A percentile compares a stretch with the other conserved stretches of the same genome.
phyloP scores from a whole-genome alignment of 164 flowering plant species.

The Umbellularia californica region DNA sequence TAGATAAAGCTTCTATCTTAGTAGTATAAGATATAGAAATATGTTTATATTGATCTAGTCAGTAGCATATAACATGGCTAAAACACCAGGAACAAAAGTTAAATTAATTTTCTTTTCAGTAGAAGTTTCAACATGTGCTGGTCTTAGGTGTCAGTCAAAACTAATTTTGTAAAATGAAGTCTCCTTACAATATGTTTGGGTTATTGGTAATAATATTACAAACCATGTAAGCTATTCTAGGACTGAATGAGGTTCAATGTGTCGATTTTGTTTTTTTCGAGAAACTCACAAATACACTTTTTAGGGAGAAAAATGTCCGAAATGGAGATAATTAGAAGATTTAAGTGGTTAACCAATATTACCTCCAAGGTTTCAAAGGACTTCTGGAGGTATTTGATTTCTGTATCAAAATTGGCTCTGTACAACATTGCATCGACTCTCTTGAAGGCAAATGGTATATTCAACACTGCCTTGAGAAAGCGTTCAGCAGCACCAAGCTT shows the following conservation, averaged over 20 bases:
- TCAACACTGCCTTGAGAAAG: conserved; percentile 79
- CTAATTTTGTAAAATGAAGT: neutral
- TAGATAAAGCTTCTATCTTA: neutral
- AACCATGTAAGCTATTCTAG: neutral
- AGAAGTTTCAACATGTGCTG: neutral
- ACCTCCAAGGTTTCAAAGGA: conserved; percentile 94
- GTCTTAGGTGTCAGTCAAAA: neutral
- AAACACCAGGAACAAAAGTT: too few relatives aligned
- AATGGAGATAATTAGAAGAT: neutral
- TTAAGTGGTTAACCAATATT: conserved; percentile 12
- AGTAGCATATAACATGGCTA: too few relatives aligned
- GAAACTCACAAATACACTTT: neutral
- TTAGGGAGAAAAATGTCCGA: neutral
- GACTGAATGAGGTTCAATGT: neutral
- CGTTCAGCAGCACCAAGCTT: conserved; percentile 94
- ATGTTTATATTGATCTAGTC: too few relatives aligned
- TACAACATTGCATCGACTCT: conserved; percentile 96
- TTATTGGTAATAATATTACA: neutral
- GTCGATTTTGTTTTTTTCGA: neutral
- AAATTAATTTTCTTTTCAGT: neutral
- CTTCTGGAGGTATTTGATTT: conserved; percentile 73
- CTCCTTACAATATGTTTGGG: neutral
- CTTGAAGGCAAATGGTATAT: conserved; percentile 90
- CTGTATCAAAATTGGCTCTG: conserved; percentile 86
- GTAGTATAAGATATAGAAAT: neutral